A percentile compares a stretch with the other conserved stretches of the same genome.
Conservation (phyloP, 495 filamentous ascomycete genomes). For the Filosporella fistucella region DNA sequence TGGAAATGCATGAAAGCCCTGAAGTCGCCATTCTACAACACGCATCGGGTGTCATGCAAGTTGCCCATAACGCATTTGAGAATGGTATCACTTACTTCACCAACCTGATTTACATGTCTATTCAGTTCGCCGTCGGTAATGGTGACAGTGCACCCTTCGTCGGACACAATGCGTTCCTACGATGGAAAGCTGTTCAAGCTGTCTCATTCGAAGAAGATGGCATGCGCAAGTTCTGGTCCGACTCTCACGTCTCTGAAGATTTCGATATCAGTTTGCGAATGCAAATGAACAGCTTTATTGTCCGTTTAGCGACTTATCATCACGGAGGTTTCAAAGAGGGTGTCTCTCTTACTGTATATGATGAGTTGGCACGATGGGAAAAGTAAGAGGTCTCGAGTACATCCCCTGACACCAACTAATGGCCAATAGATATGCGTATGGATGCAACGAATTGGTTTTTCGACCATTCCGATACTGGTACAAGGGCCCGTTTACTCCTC, state of each 20-base stretch:
- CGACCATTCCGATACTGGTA: conserved; percentile 43
- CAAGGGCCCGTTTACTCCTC: conserved; percentile 45
- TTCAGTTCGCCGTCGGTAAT: conserved; percentile 59
- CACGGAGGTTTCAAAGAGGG: conserved; percentile 68
- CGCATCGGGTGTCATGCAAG: conserved; percentile 66
- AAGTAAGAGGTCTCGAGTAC: conserved; percentile 65
- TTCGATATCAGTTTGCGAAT: conserved; percentile 70
- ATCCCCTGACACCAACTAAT: background rate
- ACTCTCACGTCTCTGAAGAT: conserved; percentile 67
- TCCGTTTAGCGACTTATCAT: conserved; percentile 59
- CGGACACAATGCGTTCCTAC: conserved; percentile 65
- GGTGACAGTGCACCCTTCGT: conserved; percentile 69
- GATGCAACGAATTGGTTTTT: conserved; percentile 51
- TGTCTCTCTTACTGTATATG: conserved; percentile 70
- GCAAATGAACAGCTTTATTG: conserved; percentile 55
- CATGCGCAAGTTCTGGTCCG: conserved; percentile 54
- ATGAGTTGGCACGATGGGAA: conserved; percentile 71
- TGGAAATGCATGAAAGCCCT: conserved; percentile 65
- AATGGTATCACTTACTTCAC: conserved; percentile 69
- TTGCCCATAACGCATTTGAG: conserved; percentile 54
- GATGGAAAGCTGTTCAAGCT: conserved; percentile 65
- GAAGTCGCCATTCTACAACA: conserved; percentile 68
- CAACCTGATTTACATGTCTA: conserved; percentile 65
- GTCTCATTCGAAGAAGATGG: conserved; percentile 49
- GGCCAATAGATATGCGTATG: conserved; percentile 26